Evolutionary conservation across 495 filamentous ascomycete genomes (phyloP).

Genomic region (Aspergillus coremiiformis): DNA sequence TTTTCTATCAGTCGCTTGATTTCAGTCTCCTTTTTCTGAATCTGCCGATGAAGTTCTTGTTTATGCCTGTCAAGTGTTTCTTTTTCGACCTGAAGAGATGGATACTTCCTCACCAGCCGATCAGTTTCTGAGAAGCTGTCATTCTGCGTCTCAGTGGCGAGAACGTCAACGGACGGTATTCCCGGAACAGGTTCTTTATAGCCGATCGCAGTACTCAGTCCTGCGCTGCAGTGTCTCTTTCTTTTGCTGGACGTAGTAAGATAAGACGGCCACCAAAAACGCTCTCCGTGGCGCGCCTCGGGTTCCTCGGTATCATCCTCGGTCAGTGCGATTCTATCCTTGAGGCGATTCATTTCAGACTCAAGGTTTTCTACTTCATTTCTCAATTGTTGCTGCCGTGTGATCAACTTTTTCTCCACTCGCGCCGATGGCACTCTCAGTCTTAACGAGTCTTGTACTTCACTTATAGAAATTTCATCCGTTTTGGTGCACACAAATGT

Average conservation of each 20-base stretch:
- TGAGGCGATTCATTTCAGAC: no score
- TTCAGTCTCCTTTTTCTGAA: not conserved
- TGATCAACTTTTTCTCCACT: no score
- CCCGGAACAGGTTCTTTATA: no score
- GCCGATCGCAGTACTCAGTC: constrained; percentile 11
- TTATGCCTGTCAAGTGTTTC: constrained; percentile 26
- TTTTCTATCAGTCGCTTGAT: not conserved
- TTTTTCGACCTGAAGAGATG: constrained; percentile 13
- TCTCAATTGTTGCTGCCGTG: no score
- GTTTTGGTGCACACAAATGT: constrained; percentile 65
- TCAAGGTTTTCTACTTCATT: no score
- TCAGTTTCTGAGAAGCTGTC: not conserved
- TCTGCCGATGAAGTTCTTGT: not conserved
- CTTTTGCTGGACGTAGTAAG: not conserved
- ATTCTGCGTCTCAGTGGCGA: no score
- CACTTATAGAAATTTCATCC: constrained; percentile 54
- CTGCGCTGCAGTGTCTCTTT: constrained; percentile 27
- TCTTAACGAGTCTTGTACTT: constrained; percentile 40
- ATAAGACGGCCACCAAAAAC: not conserved
- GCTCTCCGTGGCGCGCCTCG: constrained; percentile 19
- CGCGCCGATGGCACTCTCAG: constrained; percentile 16
- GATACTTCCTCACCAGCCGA: not conserved
- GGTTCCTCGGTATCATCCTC: constrained; percentile 28
- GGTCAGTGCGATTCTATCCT: no score
- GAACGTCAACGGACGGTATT: no score